Base-by-base conservation (phyloP, 2,329 filamentous ascomycete species). In the Periconia sp. region DNA sequence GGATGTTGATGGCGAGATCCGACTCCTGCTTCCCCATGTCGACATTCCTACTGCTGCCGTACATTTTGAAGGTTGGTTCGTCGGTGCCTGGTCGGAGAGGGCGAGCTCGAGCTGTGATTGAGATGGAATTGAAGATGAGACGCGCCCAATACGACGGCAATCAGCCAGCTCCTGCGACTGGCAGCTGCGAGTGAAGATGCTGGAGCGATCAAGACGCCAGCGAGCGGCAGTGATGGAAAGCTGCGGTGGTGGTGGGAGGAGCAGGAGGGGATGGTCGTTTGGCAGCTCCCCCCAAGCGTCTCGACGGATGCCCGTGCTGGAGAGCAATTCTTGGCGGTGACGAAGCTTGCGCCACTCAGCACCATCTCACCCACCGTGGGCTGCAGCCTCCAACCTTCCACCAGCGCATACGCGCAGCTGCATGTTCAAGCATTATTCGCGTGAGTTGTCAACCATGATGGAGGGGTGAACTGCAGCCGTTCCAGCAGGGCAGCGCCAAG, bases 1-100 rank as follows among this genome's bases (percentile, higher is more conserved):
- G 80, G 66, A 86, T 85, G 69, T 85, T 83, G 64, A 83, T 81
- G 63, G 81, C 77, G 53, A 86, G 75, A 66, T 86, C 82, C 33
- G 80, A 76, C 69, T 86, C 83, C 58, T 83, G 80, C 67, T 82
- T 84, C 71, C 78, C 81, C 77, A 85, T 79, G 58, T 82, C 81
- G 59, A 80, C 75, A 68, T 81, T 80, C 66, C 79, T 74, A 40
- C n/a, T n/a, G n/a, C n/a, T n/a, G n/a, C n/a, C n/a, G n/a, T n/a
- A n/a, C n/a, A n/a, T n/a, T n/a, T n/a, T n/a, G n/a, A n/a, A n/a
- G n/a, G n/a, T n/a, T n/a, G n/a, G n/a, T n/a, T n/a, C n/a, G n/a
- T n/a, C n/a, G n/a, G n/a, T n/a, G n/a, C n/a, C n/a, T n/a, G n/a
- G n/a, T n/a, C n/a, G n/a, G n/a, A n/a, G n/a, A n/a, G n/a, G n/a